Percentiles rank a stretch among this genome's conserved stretches.
phyloP scores from a whole-genome alignment of 495 filamentous ascomycete genomes.

The Coniosporium apollinis region DNA sequence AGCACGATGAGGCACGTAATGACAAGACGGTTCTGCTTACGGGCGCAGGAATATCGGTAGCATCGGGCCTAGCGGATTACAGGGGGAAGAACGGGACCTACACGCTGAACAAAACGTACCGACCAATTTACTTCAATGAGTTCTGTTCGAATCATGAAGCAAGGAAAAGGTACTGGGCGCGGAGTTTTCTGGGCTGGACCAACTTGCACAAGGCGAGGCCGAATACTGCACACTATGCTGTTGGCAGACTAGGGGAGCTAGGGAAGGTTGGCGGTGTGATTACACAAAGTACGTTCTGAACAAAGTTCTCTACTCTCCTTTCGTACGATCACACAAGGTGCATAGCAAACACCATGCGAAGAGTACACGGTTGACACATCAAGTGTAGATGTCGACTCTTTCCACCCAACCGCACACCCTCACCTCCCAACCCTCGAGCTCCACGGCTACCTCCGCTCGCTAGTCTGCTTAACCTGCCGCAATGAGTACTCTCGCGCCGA shows the following conservation, averaged over 20 bases:
- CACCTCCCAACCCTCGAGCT: constrained; percentile 61
- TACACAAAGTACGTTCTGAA: constrained; percentile 70
- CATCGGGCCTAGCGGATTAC: constrained; percentile 86
- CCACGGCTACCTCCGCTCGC: constrained; percentile 72
- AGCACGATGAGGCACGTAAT: constrained; percentile 21
- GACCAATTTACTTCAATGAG: constrained; percentile 85
- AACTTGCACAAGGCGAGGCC: constrained; percentile 59
- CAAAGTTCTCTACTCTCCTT: too few relatives aligned
- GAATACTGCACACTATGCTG: constrained; percentile 63
- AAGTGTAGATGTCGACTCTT: constrained; percentile 65
- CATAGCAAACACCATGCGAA: too few relatives aligned
- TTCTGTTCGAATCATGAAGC: constrained; percentile 70
- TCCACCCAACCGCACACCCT: constrained; percentile 67
- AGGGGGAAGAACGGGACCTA: constrained; percentile 83
- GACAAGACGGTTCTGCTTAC: constrained; percentile 61
- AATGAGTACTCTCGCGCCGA: constrained; percentile 31
- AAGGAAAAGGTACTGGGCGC: constrained; percentile 88
- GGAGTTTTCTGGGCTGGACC: constrained; percentile 86
- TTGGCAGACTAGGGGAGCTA: constrained; percentile 49
- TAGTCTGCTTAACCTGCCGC: constrained; percentile 61
- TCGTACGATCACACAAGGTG: too few relatives aligned
- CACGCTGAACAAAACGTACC: constrained; percentile 70
- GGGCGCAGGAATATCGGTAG: constrained; percentile 85
- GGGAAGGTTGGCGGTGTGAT: constrained; percentile 62
- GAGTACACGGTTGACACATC: not conserved